Conservation (phyloP, 2,329 filamentous ascomycete species). For the Ophiosphaerella herpotricha region DNA sequence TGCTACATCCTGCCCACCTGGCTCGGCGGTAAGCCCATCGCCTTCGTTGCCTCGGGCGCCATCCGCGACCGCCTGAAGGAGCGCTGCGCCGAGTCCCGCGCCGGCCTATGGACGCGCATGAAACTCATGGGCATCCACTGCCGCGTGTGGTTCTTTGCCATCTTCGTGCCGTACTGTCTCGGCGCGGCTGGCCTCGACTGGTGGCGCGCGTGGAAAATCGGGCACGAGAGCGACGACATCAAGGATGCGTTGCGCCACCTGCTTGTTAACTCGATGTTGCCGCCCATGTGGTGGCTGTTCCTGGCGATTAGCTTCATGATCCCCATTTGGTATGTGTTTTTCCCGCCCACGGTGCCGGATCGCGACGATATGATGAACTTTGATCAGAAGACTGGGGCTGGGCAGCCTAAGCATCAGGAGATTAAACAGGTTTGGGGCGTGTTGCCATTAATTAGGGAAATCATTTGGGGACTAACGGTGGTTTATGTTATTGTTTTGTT, state of each 20-base stretch:
- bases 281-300: conserved; percentile 7
- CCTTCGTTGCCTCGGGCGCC: conserved; percentile 1
- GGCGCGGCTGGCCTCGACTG: conserved; percentile 4
- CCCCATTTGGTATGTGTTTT: conserved; percentile 2
- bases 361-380: conserved; percentile 8
- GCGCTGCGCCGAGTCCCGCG: neutral
- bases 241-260: neutral
- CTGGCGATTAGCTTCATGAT: conserved; percentile 1
- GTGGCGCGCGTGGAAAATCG: neutral
- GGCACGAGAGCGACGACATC: neutral
- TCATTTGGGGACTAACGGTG: conserved; percentile 2
- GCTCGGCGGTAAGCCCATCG: conserved; percentile 3
- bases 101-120: conserved; percentile 2
- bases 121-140: conserved; percentile 8
- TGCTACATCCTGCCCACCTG: conserved; percentile 5
- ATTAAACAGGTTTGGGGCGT: conserved; percentile 6
- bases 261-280: conserved; percentile 3
- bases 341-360: conserved; percentile 2
- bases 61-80: conserved; percentile 3
- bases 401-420: conserved; percentile 7
- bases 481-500: conserved; percentile 5
- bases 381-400: conserved; percentile 5
- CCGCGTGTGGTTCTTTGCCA: conserved; percentile 4
- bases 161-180: conserved; percentile 4
- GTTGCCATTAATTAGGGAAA: conserved; percentile 4